These are phyloP conservation scores for Dioszegia crocea DNA, from an alignment of 768 basidiomycete genomes.

Conservation along the genomic window DNA sequence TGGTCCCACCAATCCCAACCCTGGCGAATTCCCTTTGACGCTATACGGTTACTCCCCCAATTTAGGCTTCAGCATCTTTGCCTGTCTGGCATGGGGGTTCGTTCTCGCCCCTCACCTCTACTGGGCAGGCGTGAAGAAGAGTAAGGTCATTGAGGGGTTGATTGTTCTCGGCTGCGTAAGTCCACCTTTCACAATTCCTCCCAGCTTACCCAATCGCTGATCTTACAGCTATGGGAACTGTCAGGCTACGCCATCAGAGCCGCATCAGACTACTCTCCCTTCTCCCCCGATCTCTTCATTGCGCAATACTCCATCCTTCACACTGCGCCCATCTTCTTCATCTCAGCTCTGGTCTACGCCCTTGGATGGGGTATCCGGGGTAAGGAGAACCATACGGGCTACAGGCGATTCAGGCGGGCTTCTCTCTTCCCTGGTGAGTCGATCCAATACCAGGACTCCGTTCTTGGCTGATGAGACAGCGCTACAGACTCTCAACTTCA, in stretches of 20 bases:
- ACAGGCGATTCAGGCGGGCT: slow-evolving; percentile 2
- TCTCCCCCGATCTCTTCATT: slow-evolving; percentile 8
- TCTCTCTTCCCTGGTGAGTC: background rate
- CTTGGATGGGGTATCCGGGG: slow-evolving; percentile 7
- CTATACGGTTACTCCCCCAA: slow-evolving; percentile 11
- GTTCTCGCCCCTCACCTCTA: slow-evolving; percentile 1
- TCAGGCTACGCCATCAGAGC: slow-evolving; percentile 8
- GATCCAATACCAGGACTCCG: background rate
- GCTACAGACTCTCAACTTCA: background rate
- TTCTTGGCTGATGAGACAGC: background rate
- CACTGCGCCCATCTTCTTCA: slow-evolving; percentile 12
- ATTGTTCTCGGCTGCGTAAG: slow-evolving; percentile 6
- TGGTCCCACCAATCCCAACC: background rate
- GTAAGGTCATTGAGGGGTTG: slow-evolving; percentile 3
- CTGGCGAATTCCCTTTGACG: background rate
- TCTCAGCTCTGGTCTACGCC: slow-evolving; percentile 8
- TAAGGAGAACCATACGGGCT: background rate
- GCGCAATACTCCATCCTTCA: slow-evolving; percentile 11
- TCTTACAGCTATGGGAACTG: slow-evolving; percentile 7
- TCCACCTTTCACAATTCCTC: background rate
- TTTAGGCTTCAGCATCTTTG: slow-evolving; percentile 14
- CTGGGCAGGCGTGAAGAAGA: slow-evolving; percentile 10
- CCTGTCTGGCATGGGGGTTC: slow-evolving; percentile 7
- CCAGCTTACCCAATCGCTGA: too few species aligned
- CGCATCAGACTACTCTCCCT: background rate